phyloP scores from a whole-genome alignment of 495 filamentous ascomycete species.

The Extremus antarcticus region DNA sequence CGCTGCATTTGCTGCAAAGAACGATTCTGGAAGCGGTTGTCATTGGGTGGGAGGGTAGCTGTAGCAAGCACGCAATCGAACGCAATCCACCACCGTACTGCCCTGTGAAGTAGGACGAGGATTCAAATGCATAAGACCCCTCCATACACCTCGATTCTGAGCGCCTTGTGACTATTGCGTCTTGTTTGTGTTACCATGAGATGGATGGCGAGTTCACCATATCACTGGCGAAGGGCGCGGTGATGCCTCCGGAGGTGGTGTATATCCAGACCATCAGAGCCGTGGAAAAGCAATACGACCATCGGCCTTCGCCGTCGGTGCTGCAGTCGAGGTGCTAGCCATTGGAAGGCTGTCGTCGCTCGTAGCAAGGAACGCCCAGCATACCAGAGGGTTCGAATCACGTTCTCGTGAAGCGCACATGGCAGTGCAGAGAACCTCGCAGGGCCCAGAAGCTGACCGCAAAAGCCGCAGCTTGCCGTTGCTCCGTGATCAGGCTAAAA shows the following conservation, averaged over 20 bases:
- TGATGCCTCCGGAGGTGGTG: not conserved
- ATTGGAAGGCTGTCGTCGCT: no score
- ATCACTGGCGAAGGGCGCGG: not conserved
- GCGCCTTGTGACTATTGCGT: not conserved
- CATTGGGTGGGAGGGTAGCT: conserved; percentile 1
- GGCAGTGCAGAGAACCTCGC: not conserved
- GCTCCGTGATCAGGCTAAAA: not conserved
- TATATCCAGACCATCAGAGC: not conserved
- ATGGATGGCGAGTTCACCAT: not conserved
- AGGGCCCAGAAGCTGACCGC: not conserved
- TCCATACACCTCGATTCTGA: not conserved
- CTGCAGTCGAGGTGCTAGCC: no score
- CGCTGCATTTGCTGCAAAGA: not conserved
- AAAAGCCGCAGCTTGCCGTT: not conserved
- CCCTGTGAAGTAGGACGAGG: not conserved
- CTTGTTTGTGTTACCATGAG: not conserved
- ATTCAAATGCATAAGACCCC: not conserved
- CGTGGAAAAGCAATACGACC: not conserved
- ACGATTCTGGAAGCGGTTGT: not conserved
- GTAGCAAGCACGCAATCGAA: conserved; percentile 2
- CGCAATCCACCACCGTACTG: not conserved
- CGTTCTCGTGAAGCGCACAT: no score
- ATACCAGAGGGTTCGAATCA: no score
- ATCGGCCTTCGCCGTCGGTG: no score
- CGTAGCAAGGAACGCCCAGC: no score